Evolutionary conservation across 257 asterid species (phyloP).

Genomic region (Plantago ovata): DNA sequence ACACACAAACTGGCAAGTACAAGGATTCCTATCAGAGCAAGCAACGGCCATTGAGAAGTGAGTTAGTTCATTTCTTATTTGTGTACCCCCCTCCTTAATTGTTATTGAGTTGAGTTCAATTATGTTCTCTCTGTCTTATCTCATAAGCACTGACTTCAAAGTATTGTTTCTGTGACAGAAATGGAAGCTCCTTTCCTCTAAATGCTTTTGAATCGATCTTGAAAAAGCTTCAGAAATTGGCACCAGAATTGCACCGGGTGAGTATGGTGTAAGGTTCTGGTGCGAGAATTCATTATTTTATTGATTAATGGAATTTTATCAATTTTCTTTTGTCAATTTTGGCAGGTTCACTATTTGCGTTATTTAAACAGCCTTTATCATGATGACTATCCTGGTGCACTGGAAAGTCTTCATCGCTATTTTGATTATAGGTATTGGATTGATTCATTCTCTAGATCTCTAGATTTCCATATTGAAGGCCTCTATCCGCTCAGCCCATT

Average conservation of each 20-base stretch:
- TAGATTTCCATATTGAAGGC: conserved; percentile 3
- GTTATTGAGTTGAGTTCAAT: background rate
- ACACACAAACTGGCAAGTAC: conserved; percentile 92
- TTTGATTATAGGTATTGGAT: conserved; percentile 88
- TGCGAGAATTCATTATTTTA: conserved; percentile 4
- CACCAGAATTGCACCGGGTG: conserved; percentile 92
- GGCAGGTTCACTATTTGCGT: conserved; percentile 92
- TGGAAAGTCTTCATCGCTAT: conserved; percentile 93
- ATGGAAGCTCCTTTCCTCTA: conserved; percentile 68
- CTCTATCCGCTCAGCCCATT: conserved; percentile 1
- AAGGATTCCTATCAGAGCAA: conserved; percentile 83
- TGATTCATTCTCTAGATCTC: conserved; percentile 23
- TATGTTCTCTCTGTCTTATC: conserved; percentile 2
- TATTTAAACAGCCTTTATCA: conserved; percentile 83
- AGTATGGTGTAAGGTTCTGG: conserved; percentile 12
- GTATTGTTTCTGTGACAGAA: conserved; percentile 36
- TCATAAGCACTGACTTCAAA: conserved; percentile 7
- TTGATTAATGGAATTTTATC: conserved; percentile 24
- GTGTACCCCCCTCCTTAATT: background rate
- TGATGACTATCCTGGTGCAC: conserved; percentile 77
- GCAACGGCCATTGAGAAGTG: conserved; percentile 76
- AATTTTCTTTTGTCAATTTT: conserved; percentile 15
- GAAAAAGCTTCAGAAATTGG: conserved; percentile 74
- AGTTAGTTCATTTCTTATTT: conserved; percentile 16
- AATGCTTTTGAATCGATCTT: conserved; percentile 69